Evolutionary conservation across 208 protist genomes (phyloP).

Genomic region (Acanthamoeba lenticulata): DNA sequence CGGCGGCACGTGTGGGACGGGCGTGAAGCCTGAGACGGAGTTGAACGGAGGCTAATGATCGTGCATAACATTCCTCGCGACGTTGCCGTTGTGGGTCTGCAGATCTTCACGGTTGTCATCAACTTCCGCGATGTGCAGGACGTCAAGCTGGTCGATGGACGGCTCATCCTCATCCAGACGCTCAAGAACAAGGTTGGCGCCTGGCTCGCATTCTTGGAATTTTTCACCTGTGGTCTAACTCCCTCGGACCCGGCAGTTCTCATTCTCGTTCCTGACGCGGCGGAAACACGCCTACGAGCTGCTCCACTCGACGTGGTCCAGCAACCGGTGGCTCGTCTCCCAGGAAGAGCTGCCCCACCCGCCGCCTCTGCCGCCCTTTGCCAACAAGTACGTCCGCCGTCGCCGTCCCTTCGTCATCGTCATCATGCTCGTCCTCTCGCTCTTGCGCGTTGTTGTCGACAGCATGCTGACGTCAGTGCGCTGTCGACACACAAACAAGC

Average conservation of each 20-base stretch:
- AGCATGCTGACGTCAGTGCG: background rate
- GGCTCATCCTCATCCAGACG: slow-evolving; percentile 42
- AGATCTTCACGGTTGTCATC: slow-evolving; percentile 50
- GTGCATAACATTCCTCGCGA: too few relatives aligned
- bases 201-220: background rate
- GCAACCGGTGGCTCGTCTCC: slow-evolving; percentile 14
- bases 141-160: background rate
- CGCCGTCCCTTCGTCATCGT: background rate
- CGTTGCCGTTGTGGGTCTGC: too few relatives aligned
- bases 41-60: too few relatives aligned
- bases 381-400: background rate
- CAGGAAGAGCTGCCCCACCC: background rate
- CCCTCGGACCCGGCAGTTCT: background rate
- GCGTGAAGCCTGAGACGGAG: too few relatives aligned
- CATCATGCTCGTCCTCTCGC: background rate
- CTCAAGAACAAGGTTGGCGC: background rate
- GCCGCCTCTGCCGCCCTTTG: background rate
- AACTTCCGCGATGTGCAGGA: slow-evolving; percentile 37
- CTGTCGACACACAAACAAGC: background rate
- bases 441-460: background rate
- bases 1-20: too few relatives aligned
- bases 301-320: slow-evolving; percentile 54
- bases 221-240: background rate
- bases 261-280: slow-evolving; percentile 8
- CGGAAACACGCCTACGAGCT: slow-evolving; percentile 54